phyloP scores from a whole-genome alignment of 2,329 filamentous ascomycete genomes.

The Aspergillus luchuensis region DNA sequence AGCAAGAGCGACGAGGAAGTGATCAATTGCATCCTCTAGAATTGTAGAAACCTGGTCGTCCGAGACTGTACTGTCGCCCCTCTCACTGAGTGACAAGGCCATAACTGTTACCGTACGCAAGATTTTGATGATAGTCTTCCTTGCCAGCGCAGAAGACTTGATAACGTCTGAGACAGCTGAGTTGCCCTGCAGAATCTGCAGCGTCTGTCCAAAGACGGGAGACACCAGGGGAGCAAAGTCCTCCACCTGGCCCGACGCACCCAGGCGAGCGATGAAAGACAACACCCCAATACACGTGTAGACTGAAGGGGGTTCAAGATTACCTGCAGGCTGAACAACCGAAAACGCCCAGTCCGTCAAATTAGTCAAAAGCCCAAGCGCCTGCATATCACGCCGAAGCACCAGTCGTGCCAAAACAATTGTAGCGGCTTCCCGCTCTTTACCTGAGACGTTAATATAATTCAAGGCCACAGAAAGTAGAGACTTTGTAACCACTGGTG shows the following conservation, averaged over 20 bases:
- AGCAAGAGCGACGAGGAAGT: conserved; percentile 73
- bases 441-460: conserved; percentile 74
- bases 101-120: conserved; percentile 72
- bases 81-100: conserved; percentile 57
- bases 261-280: conserved; percentile 75
- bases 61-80: conserved; percentile 27
- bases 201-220: conserved; percentile 66
- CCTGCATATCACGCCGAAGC: conserved; percentile 87
- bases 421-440: conserved; percentile 87
- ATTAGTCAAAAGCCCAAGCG: conserved; percentile 67
- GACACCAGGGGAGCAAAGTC: conserved; percentile 70
- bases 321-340: conserved; percentile 54
- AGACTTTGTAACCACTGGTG: conserved; percentile 71
- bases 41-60: conserved; percentile 51
- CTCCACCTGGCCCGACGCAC: conserved; percentile 70
- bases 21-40: conserved; percentile 79
- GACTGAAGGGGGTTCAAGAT: conserved; percentile 52
- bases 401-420: conserved; percentile 76
- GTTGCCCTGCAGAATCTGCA: conserved; percentile 59
- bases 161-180: conserved; percentile 57
- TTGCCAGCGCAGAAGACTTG: conserved; percentile 72
- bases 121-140: conserved; percentile 84
- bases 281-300: conserved; percentile 79
- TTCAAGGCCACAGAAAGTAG: conserved; percentile 70
- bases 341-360: conserved; percentile 72